A percentile compares a stretch with the other conserved stretches of the same genome.
Evolutionary conservation across 306 rosid species (phyloP).

Genomic region (Trichosanthes truncata): DNA sequence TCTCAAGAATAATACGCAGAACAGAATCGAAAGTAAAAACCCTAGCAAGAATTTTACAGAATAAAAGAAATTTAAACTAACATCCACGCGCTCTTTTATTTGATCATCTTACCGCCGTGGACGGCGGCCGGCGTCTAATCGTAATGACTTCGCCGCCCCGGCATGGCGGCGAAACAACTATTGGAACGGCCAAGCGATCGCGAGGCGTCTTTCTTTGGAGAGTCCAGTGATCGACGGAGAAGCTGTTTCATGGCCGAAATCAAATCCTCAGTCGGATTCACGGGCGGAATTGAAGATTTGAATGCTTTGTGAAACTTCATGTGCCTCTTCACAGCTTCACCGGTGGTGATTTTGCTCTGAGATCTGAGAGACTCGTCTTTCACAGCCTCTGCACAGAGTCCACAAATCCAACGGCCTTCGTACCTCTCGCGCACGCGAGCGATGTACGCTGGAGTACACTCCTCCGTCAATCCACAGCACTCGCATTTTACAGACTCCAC

Average conservation of each 20-base stretch:
- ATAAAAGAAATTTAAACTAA: background rate
- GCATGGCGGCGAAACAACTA: conserved; percentile 34
- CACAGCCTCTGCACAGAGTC: conserved; percentile 69
- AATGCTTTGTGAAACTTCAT: conserved; percentile 38
- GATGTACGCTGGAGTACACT: conserved; percentile 63
- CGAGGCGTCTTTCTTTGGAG: conserved; percentile 22
- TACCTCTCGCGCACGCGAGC: conserved; percentile 41
- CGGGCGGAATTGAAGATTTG: conserved; percentile 35
- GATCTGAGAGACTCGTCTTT: conserved; percentile 41
- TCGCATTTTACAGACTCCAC: conserved; percentile 45
- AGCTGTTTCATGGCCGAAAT: conserved; percentile 54
- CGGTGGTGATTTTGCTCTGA: conserved; percentile 23
- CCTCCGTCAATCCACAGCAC: conserved; percentile 70
- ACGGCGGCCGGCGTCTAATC: background rate
- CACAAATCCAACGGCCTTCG: conserved; percentile 72
- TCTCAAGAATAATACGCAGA: background rate
- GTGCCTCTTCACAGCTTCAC: conserved; percentile 56
- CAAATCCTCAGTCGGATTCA: conserved; percentile 33
- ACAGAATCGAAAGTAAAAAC: background rate
- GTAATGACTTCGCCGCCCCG: background rate
- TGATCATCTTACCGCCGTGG: background rate
- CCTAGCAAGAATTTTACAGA: background rate
- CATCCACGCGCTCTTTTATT: background rate
- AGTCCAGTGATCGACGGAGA: conserved; percentile 41
- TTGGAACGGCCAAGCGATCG: conserved; percentile 36